These are phyloP conservation scores for Gomphus bonarii DNA, from an alignment of 1,284 basidiomycete genomes.

Conservation along the genomic window DNA sequence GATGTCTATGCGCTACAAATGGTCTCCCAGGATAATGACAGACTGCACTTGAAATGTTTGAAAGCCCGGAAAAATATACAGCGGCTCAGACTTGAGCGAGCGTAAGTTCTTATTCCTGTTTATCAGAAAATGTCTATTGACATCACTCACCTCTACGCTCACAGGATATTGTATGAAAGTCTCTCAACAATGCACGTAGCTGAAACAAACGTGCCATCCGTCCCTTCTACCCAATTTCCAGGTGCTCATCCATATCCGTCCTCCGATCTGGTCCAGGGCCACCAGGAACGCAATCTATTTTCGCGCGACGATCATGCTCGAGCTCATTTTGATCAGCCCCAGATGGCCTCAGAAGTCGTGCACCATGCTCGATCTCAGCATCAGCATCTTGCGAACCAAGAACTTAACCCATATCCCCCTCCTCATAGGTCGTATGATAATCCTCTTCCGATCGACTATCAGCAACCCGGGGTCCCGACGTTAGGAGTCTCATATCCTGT, in stretches of 20 bases:
- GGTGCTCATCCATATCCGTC: background rate
- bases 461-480: background rate
- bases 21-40: conserved; percentile 70
- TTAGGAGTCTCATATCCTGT: background rate
- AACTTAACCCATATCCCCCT: background rate
- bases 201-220: background rate
- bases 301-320: background rate
- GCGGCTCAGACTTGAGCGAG: conserved; percentile 80
- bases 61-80: conserved; percentile 80
- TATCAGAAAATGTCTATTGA: background rate
- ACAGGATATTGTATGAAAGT: conserved; percentile 69
- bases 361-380: background rate
- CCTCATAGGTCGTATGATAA: background rate
- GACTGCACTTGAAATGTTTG: conserved; percentile 71
- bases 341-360: background rate
- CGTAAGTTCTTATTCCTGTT: conserved; percentile 44
- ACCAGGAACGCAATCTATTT: background rate
- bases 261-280: background rate
- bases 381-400: background rate
- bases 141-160: background rate
- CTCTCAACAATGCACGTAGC: conserved; percentile 35
- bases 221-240: background rate
- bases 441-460: background rate
- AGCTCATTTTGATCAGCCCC: background rate
- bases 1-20: background rate